Evolutionary conservation across 1,139 yeast species (phyloP), one percentile per base, ranked within the genome.

Genomic region (Saccharomyces hybrid): DNA sequence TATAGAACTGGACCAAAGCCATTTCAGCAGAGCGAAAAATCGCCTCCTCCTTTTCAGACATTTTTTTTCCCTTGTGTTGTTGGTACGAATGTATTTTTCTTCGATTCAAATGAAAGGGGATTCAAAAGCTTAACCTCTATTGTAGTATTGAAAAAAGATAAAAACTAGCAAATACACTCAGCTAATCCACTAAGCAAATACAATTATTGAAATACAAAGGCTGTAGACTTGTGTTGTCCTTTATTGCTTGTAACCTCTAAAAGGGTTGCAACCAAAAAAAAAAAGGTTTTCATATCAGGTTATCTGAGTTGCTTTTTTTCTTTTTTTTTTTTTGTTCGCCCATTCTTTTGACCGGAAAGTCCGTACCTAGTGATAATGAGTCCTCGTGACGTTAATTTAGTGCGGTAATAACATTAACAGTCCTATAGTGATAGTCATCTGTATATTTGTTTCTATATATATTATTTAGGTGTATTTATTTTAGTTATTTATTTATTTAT

Each of bases 1-100:
- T 83, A 71, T 88, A 93, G 68, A 93, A 80, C 73, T 93, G 98
- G 47, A 91, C 90, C 59, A 91, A 78, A 48, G 90, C 79, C 98
- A 93, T 91, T 56, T 95, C 96, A 73, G 98, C 97, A 53, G 97
- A 88, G 73, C 88, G 86, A 80, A 83, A 83, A 61, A 84, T 80
- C 49, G 88, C 89, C 73, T 84, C 90, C 61, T 83, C 84, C 42
- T 68, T 38, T n/a, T n/a, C 50, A 1, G 47, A 46, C 49, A 46
- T 52, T 3, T 20, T 20, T 16, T 38, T 38, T 16, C 8, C 25
- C 44, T 38, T 38, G 44, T 38, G 44, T 38, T 8, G 11, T 13
- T 38, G 9, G 9, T 11, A 23, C 23, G 23, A 20, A 38, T 38
- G 3, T 4, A 9, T 38, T 38, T 38, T 20, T 20, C 11, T 38